A percentile compares a stretch with the other conserved stretches of the same genome.
Evolutionary conservation across 345 rosid genomes (phyloP).

Genomic region (Aquilaria sinensis): DNA sequence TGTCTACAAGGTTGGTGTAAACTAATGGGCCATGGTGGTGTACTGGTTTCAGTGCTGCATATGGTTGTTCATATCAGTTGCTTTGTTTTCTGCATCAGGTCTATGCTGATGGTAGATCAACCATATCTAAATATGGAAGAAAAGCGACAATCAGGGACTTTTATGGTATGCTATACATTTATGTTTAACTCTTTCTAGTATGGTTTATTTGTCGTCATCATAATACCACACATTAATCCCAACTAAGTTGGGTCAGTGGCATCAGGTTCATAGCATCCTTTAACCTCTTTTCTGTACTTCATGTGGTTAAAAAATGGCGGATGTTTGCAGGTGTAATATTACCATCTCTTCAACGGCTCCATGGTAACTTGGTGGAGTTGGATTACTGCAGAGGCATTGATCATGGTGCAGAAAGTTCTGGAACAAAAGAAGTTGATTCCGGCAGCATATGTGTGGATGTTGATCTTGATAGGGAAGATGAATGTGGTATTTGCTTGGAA

Average conservation of each 20-base stretch:
- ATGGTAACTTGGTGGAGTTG: conserved; percentile 26
- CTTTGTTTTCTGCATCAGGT: conserved; percentile 17
- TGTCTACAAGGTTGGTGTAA: conserved; percentile 33
- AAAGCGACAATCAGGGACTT: conserved; percentile 47
- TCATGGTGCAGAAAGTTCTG: conserved; percentile 13
- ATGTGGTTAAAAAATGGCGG: not conserved
- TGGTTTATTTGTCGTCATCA: too few relatives aligned
- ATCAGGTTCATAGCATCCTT: too few relatives aligned
- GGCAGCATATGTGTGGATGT: conserved; percentile 13
- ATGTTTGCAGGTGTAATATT: conserved; percentile 33
- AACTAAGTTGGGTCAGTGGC: too few relatives aligned
- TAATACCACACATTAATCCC: too few relatives aligned
- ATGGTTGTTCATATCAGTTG: not conserved
- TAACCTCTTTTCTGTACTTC: too few relatives aligned
- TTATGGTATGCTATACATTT: conserved; percentile 24
- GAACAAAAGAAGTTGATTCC: conserved; percentile 20
- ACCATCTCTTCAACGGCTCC: conserved; percentile 41
- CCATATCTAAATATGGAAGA: conserved; percentile 27
- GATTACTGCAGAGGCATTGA: conserved; percentile 18
- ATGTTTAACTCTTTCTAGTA: too few relatives aligned
- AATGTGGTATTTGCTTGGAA: conserved; percentile 55
- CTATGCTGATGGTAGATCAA: conserved; percentile 28
- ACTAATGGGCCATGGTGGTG: not conserved
- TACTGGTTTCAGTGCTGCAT: not conserved
- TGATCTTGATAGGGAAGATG: conserved; percentile 44